phyloP scores from a whole-genome alignment of 2,329 filamentous ascomycete genomes.

The Fusarium sp. region DNA sequence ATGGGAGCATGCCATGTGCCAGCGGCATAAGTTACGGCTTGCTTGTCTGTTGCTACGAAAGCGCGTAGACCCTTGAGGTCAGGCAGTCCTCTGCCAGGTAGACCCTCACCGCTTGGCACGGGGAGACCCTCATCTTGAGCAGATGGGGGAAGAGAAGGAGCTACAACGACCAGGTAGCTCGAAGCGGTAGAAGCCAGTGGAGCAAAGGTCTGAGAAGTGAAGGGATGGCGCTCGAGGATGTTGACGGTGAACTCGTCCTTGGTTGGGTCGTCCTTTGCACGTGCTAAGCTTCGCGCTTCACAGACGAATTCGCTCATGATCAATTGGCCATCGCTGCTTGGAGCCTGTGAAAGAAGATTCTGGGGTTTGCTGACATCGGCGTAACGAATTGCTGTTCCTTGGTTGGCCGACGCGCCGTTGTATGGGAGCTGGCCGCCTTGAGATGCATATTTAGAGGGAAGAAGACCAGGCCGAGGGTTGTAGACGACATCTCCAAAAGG shows the following conservation, averaged over 20 bases:
- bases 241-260: constrained; percentile 66
- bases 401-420: constrained; percentile 76
- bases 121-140: constrained; percentile 43
- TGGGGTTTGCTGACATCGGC: constrained; percentile 79
- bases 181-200: constrained; percentile 70
- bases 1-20: constrained; percentile 98
- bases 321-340: constrained; percentile 65
- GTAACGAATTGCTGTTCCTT: constrained; percentile 90
- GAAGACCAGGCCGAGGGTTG: constrained; percentile 73
- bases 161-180: constrained; percentile 87
- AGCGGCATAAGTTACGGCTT: constrained; percentile 91
- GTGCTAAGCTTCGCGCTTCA: constrained; percentile 53
- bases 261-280: constrained; percentile 18
- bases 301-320: constrained; percentile 93
- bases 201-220: constrained; percentile 92
- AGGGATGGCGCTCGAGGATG: constrained; percentile 91
- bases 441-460: constrained; percentile 61
- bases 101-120: constrained; percentile 50
- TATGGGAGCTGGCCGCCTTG: constrained; percentile 54
- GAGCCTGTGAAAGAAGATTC: constrained; percentile 76
- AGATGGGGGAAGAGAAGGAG: constrained; percentile 73
- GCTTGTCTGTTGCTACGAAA: constrained; percentile 80
- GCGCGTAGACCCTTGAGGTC: constrained; percentile 78
- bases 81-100: constrained; percentile 74
- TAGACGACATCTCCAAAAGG: constrained; percentile 86